Base-by-base conservation (phyloP, 139 green algal genomes). In the Chlamydomonas schloesseri region DNA sequence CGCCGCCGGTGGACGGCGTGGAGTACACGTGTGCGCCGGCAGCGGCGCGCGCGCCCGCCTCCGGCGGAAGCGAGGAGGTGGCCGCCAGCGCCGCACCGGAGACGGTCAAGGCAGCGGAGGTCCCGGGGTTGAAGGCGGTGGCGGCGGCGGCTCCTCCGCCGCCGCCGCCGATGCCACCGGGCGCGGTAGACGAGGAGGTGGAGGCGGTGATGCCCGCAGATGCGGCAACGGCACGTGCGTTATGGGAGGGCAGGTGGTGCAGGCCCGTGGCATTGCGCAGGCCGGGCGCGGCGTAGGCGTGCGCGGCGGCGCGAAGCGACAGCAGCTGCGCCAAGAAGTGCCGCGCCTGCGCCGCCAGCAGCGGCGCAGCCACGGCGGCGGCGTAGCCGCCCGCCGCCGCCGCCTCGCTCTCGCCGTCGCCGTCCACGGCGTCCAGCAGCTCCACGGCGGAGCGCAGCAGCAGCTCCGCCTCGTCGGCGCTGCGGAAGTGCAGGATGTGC, bases 301-400 rank as follows among this genome's bases (percentile, higher is more conserved):
- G 60, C 33, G 17, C 18, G 24, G 64, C 46, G 26, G 46, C 15
- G 9, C 62, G 64, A 14, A 74, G 46, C 55, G 55, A 42, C 3
- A 84, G 28, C 42, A 84, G 64, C 29, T 57, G 37, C 21, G 78
- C 42, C 18, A 84, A 64, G 64, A 68, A 84, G 64, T 75, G 78
- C 55, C 78, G 64, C 31, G 64, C 62, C 46, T 84, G 78, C 46
- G 78, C 78, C 29, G 78, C 62, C 78, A 84, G 60, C 29, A 84
- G 78, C 62, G 42, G 37, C 29, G 62, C 20, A 28, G 72, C 47
- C 14, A 79, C 1, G 37, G 26, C 42, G 42, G 9, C 42, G 53
- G 4, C 53, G 53, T 9, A n/a, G 8, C 18, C 53, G 73, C 11
- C 53, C 8, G 42, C 64, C 13, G 64, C 65, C 18, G 18, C 53